Evolutionary conservation across 441 rosid genomes (phyloP).

Genomic region (Corymbia calophylla): DNA sequence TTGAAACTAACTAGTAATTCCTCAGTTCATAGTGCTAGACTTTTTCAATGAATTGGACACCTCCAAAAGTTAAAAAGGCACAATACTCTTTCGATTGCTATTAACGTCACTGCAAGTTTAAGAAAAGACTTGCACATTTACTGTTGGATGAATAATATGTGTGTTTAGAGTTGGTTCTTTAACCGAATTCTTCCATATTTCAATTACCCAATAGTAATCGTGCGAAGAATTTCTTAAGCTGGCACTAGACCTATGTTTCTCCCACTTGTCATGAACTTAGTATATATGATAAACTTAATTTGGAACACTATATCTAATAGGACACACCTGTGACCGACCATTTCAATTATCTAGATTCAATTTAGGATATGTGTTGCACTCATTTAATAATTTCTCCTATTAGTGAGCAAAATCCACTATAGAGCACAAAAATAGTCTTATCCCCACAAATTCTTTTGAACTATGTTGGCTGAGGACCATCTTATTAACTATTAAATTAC

Average conservation of each 20-base stretch:
- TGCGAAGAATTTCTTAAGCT: background rate
- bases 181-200: background rate
- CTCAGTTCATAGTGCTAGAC: background rate
- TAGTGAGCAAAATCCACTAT: background rate
- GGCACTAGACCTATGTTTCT: background rate
- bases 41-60: background rate
- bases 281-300: background rate
- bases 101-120: background rate
- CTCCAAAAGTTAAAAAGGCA: background rate
- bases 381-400: background rate
- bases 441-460: background rate
- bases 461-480: background rate
- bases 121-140: background rate
- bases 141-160: background rate
- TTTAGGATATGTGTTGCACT: background rate
- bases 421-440: background rate
- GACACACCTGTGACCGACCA: background rate
- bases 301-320: background rate
- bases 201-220: background rate
- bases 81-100: background rate
- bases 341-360: background rate
- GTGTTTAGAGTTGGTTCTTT: background rate
- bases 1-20: background rate
- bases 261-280: background rate
- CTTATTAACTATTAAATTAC: background rate